Base-by-base conservation (phyloP, 805 yeast species). In the Tetrapisispora namnaoensis region DNA sequence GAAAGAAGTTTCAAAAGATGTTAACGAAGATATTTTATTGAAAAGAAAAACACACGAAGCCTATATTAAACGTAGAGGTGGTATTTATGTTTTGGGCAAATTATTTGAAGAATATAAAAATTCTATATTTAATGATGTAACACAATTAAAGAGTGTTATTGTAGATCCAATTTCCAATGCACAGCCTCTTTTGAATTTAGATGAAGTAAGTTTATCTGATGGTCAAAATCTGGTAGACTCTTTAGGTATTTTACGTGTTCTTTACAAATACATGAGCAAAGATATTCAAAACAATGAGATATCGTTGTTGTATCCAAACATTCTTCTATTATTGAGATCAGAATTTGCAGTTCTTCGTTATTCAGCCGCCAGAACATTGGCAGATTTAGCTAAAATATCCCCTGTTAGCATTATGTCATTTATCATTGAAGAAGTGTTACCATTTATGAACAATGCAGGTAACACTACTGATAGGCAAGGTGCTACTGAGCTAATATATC, bases 161-260 rank as follows among this genome's bases (percentile, higher is more conserved):
- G 75, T 89, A 52, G 84, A 76, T 21, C 83, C 96, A 0, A 67
- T 90, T 48, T 64, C 67, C 18, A 59, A 66, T 20, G 62, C 77
- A 40, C 62, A 63, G 21, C 13, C 48, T 55, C 22, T 50, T 48
- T 53, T 58, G 7, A 57, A 65, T 2, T 68, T 62, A 10, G 65
- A 59, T 3, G 60, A 68, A 4, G 54, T 68, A 21, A 65, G 66
- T 14, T 77, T 75, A 37, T 76, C 70, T 21, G 61, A 69, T 41
- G 96, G 96, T 1, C 98, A 93, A 62, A 72, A 78, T 27, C 75
- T 89, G 24, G 82, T 95, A 37, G 99, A 93, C 68, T 79, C 93
- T 0, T 69, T 91, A 60, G 96, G 96, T 28, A 77, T 91, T 4
- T 67, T 86, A 28, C 74, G 91, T 47, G 87, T 91, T 0, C 65